phyloP scores from a whole-genome alignment of 305 asterid genomes.

The Fraxinus floribunda region DNA sequence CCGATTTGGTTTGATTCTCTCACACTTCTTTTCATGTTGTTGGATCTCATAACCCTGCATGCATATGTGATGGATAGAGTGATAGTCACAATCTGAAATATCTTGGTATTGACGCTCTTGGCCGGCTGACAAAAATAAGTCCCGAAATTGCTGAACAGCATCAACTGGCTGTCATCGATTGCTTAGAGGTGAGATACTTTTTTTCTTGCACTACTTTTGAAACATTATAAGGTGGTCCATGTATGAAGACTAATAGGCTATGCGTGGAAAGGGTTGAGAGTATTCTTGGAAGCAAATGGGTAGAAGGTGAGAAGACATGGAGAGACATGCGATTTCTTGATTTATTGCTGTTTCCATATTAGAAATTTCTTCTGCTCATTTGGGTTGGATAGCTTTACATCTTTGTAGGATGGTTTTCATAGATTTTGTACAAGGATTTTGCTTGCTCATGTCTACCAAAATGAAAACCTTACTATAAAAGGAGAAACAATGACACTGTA shows the following conservation, averaged over 20 bases:
- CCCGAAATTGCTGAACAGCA: constrained; percentile 98
- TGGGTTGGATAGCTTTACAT: background rate
- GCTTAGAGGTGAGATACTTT: constrained; percentile 73
- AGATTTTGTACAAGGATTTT: background rate
- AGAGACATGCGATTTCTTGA: background rate
- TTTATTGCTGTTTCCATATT: background rate
- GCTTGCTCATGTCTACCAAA: background rate
- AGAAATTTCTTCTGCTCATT: background rate
- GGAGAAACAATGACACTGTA: background rate
- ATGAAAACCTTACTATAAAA: background rate
- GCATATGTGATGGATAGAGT: constrained; percentile 55
- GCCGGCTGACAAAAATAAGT: constrained; percentile 86
- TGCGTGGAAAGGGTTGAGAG: background rate
- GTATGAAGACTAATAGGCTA: background rate
- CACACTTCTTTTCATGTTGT: background rate
- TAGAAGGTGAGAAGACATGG: background rate
- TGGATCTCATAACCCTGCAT: constrained; percentile 24
- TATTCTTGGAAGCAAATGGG: background rate
- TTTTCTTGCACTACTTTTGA: background rate
- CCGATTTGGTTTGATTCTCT: constrained; percentile 10
- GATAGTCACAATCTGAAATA: constrained; percentile 97
- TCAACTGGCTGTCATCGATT: constrained; percentile 96
- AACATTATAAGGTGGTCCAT: background rate
- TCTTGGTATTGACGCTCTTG: constrained; percentile 97
- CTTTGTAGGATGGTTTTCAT: background rate